Conservation (phyloP, 2,329 filamentous ascomycete genomes). For the Fusarium nygamai region DNA sequence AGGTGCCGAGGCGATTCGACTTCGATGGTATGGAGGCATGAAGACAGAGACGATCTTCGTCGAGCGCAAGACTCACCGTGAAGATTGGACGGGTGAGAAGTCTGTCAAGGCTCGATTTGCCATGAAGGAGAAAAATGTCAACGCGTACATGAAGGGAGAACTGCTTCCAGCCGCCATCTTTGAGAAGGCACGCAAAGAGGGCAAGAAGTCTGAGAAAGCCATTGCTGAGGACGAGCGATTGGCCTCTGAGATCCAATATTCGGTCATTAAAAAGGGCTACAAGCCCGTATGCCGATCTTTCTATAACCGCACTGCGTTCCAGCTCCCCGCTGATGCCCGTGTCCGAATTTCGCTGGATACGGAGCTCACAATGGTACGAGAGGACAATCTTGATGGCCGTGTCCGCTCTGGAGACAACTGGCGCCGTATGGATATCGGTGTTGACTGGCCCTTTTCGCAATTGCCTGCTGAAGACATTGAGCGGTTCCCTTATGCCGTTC, state of each 20-base stretch:
- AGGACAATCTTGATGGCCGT: slow-evolving; percentile 90
- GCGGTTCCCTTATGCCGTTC: slow-evolving; percentile 92
- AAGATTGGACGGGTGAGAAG: slow-evolving; percentile 99
- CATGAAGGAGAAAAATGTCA: slow-evolving; percentile 97
- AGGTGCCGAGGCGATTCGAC: slow-evolving; percentile 93
- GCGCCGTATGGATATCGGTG: slow-evolving; percentile 96
- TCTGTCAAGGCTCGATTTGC: slow-evolving; percentile 97
- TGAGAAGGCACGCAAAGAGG: slow-evolving; percentile 94
- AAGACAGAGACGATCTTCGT: slow-evolving; percentile 94
- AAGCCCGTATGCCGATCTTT: slow-evolving; percentile 93
- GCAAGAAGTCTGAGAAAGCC: slow-evolving; percentile 91
- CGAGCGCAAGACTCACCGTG: slow-evolving; percentile 96
- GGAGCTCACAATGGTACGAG: slow-evolving; percentile 91
- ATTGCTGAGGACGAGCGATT: slow-evolving; percentile 92
- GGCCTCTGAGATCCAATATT: slow-evolving; percentile 93
- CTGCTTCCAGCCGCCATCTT: slow-evolving; percentile 90
- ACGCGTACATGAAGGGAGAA: slow-evolving; percentile 85
- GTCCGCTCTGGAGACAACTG: slow-evolving; percentile 86
- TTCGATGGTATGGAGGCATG: slow-evolving; percentile 99
- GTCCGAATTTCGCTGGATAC: slow-evolving; percentile 98
- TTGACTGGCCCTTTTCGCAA: slow-evolving; percentile 94
- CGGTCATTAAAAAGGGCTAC: slow-evolving; percentile 86
- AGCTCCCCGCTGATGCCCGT: slow-evolving; percentile 93
- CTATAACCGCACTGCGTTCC: slow-evolving; percentile 98
- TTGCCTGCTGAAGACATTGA: slow-evolving; percentile 85